Percentiles rank a stretch among this genome's conserved stretches.
These are phyloP conservation scores for Plasmodium inui DNA, from an alignment of 169 alveolate genomes.

Conservation along the genomic window DNA sequence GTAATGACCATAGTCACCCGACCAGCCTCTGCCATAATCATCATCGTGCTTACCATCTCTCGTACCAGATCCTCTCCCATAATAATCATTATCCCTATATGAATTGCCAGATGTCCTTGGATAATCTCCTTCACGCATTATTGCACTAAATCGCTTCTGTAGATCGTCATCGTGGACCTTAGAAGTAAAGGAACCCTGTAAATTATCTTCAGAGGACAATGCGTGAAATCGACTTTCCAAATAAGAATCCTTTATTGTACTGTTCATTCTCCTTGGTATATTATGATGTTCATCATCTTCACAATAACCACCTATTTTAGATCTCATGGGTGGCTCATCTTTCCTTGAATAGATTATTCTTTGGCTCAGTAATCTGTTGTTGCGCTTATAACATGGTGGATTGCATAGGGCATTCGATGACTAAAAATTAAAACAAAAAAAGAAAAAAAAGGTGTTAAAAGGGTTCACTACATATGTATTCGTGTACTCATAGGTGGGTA, in stretches of 20 bases:
- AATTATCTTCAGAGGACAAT: neutral
- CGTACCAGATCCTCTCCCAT: neutral
- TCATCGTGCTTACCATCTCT: neutral
- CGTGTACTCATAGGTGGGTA: neutral
- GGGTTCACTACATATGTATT: neutral
- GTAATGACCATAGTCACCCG: neutral
- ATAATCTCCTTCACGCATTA: neutral
- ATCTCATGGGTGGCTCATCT: neutral
- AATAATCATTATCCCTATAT: neutral
- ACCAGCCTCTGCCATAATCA: neutral
- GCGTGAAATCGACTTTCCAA: neutral
- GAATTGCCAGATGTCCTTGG: neutral
- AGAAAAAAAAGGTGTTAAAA: neutral
- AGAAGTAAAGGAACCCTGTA: neutral
- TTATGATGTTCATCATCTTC: neutral
- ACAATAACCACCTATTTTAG: neutral
- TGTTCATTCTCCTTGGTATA: neutral
- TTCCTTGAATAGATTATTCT: neutral
- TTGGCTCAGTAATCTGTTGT: slow-evolving; percentile 1
- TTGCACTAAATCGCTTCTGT: neutral
- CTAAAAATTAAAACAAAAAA: neutral
- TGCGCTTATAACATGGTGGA: neutral
- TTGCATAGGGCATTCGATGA: neutral
- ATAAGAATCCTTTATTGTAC: neutral
- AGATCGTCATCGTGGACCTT: neutral